Percentiles rank a stretch among this genome's conserved stretches.
Evolutionary conservation across 768 basidiomycete genomes (phyloP).

Genomic region (Mycena rebaudengoi): DNA sequence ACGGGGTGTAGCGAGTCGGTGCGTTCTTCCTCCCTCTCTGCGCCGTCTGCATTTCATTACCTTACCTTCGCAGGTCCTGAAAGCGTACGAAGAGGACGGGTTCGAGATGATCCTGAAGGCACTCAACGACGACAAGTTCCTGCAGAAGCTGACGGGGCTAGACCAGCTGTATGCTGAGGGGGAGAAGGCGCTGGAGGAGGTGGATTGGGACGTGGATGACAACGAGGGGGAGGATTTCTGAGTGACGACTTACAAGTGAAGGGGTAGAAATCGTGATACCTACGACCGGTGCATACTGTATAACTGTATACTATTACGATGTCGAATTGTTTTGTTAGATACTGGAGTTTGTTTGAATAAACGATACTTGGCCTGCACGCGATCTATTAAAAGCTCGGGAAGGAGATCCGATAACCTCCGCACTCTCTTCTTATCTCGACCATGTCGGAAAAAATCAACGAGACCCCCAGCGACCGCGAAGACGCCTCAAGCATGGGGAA

Average conservation of each 20-base stretch:
- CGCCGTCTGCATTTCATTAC: background rate
- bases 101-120: slow-evolving; percentile 82
- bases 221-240: slow-evolving; percentile 43
- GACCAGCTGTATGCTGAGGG: slow-evolving; percentile 81
- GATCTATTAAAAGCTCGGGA: too few relatives aligned
- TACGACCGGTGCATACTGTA: too few relatives aligned
- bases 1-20: slow-evolving; percentile 91
- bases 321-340: too few relatives aligned
- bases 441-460: slow-evolving; percentile 15
- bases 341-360: too few relatives aligned
- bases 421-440: background rate
- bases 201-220: slow-evolving; percentile 81
- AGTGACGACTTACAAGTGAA: too few relatives aligned
- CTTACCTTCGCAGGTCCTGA: slow-evolving; percentile 63
- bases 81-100: slow-evolving; percentile 84
- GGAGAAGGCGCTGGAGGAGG: slow-evolving; percentile 70
- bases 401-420: too few relatives aligned
- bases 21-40: slow-evolving; percentile 30
- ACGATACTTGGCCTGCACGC: too few relatives aligned
- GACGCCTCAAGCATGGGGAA: slow-evolving; percentile 38
- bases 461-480: slow-evolving; percentile 18
- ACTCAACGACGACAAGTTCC: slow-evolving; percentile 82
- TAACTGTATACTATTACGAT: too few relatives aligned
- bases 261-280: too few relatives aligned
- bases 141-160: slow-evolving; percentile 81